phyloP scores from a whole-genome alignment of 1,139 yeast genomes.

The Hansenula anomala region DNA sequence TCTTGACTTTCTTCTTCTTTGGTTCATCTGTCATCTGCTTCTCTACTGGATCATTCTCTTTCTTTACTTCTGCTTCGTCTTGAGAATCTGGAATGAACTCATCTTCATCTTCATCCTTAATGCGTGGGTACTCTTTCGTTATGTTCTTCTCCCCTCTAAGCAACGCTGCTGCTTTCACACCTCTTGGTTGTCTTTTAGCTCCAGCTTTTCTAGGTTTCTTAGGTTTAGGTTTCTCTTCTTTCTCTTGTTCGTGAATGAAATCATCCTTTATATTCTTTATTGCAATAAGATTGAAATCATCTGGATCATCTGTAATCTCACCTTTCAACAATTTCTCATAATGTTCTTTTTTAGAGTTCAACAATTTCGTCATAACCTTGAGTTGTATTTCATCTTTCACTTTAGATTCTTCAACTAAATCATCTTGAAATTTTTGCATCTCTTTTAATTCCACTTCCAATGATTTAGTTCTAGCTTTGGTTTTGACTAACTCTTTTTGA shows the following conservation, averaged over 20 bases:
- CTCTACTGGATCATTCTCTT: slow-evolving; percentile 1
- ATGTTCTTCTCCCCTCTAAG: no score
- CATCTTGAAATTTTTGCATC: slow-evolving; percentile 16
- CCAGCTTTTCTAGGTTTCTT: neutral
- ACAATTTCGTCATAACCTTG: slow-evolving; percentile 20
- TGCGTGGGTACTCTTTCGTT: neutral
- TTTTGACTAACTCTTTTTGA: neutral
- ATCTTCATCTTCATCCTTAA: slow-evolving; percentile 1
- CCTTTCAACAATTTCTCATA: slow-evolving; percentile 14
- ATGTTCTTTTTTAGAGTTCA: slow-evolving; percentile 24
- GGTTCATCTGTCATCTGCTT: neutral
- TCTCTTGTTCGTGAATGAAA: slow-evolving; percentile 1
- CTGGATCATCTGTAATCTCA: slow-evolving; percentile 14
- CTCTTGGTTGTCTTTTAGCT: neutral
- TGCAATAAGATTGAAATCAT: slow-evolving; percentile 16
- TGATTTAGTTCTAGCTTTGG: neutral
- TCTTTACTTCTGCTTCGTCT: neutral
- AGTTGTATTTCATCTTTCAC: slow-evolving; percentile 10
- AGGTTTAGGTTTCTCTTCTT: neutral
- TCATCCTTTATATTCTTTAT: slow-evolving; percentile 8
- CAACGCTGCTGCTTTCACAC: neutral
- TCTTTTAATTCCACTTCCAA: slow-evolving; percentile 13
- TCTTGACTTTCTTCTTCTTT: neutral
- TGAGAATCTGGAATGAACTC: slow-evolving; percentile 1
- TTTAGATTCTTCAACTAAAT: slow-evolving; percentile 12